Evolutionary conservation across 108 stramenopile genomes (phyloP).

Genomic region (Skeletonema marinoi): DNA sequence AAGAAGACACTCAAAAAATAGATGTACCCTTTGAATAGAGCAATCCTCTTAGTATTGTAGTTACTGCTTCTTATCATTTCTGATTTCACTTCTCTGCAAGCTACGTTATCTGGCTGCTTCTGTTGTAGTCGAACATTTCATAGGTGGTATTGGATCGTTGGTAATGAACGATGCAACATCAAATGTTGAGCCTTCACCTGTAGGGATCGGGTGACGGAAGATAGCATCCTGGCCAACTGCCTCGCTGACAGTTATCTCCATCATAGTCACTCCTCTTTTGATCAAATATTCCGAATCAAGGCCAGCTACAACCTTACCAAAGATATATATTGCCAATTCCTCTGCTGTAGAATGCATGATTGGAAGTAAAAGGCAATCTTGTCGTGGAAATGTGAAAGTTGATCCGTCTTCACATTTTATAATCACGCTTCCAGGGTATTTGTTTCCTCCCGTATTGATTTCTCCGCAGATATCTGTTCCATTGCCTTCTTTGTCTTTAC

Average conservation of each 20-base stretch:
- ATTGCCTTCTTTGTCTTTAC: conserved; percentile 5
- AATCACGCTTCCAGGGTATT: conserved; percentile 44
- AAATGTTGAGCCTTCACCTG: conserved; percentile 10
- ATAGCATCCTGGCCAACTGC: conserved; percentile 87
- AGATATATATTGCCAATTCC: conserved; percentile 92
- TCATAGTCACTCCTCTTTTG: conserved; percentile 77
- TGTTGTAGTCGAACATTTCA: conserved; percentile 45
- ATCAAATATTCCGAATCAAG: conserved; percentile 69
- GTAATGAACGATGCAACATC: conserved; percentile 41
- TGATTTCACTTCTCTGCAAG: neutral
- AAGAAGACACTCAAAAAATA: conserved; percentile 8
- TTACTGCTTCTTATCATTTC: neutral
- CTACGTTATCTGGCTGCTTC: conserved; percentile 28
- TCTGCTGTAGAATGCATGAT: conserved; percentile 94
- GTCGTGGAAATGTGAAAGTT: conserved; percentile 73
- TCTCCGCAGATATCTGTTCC: conserved; percentile 13
- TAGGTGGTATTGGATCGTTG: conserved; percentile 21
- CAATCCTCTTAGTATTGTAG: neutral
- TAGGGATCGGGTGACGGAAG: conserved; percentile 68
- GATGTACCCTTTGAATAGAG: neutral
- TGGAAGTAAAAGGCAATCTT: conserved; percentile 90
- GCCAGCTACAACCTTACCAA: conserved; percentile 61
- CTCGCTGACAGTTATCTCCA: conserved; percentile 91
- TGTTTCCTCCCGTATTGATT: conserved; percentile 14
- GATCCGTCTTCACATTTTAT: conserved; percentile 89